Evolutionary conservation across 495 filamentous ascomycete species (phyloP).

Genomic region (Acidomyces sp.): DNA sequence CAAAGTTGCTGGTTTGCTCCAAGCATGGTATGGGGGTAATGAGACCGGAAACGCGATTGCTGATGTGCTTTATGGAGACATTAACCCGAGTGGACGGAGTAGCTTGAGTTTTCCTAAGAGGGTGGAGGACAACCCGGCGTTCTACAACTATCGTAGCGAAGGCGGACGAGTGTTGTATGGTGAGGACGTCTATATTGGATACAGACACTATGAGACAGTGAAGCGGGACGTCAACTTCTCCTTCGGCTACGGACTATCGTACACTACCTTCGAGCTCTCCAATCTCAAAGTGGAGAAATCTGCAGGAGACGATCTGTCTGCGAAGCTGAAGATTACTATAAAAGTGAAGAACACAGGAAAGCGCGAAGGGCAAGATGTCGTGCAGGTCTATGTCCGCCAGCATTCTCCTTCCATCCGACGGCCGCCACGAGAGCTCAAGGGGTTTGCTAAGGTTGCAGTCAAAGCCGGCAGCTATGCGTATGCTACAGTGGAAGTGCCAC

Average conservation of each 20-base stretch:
- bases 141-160: constrained; percentile 67
- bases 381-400: constrained; percentile 52
- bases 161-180: constrained; percentile 63
- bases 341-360: constrained; percentile 44
- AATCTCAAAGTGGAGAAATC: constrained; percentile 29
- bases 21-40: constrained; percentile 62
- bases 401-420: constrained; percentile 46
- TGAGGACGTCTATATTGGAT: constrained; percentile 71
- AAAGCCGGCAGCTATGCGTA: constrained; percentile 45
- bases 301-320: constrained; percentile 22
- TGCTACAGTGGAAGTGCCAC: constrained; percentile 46
- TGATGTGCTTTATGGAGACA: constrained; percentile 78
- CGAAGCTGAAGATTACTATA: constrained; percentile 39
- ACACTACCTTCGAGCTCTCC: constrained; percentile 48
- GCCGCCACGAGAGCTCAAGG: constrained; percentile 52
- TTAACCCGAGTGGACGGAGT: constrained; percentile 66
- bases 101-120: constrained; percentile 53
- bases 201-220: constrained; percentile 68
- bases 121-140: constrained; percentile 61
- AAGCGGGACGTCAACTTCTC: constrained; percentile 54
- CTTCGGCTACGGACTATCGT: constrained; percentile 70
- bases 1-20: constrained; percentile 43
- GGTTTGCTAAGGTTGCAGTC: constrained; percentile 54
- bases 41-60: constrained; percentile 79
- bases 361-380: constrained; percentile 49